phyloP scores from a whole-genome alignment of 1,139 yeast genomes.

The Taphrina communis region DNA sequence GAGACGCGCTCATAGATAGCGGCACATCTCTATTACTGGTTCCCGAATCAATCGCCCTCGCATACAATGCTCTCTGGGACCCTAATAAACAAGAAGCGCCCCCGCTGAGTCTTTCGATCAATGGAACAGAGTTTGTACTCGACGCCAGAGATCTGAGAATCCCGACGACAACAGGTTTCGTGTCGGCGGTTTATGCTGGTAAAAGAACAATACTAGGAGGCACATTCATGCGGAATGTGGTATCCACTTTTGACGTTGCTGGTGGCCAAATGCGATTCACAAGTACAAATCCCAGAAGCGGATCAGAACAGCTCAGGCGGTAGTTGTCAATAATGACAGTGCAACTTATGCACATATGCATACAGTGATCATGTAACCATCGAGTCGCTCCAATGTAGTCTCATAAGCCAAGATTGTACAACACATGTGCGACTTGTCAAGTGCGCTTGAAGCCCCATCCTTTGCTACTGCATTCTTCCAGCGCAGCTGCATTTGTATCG shows the following conservation, averaged over 20 bases:
- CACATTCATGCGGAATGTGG: conserved; percentile 26
- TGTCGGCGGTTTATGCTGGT: conserved; percentile 6
- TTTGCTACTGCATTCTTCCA: too few relatives aligned
- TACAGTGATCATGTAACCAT: too few relatives aligned
- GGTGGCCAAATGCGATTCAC: conserved; percentile 14
- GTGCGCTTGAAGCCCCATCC: too few relatives aligned
- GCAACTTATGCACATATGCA: not conserved
- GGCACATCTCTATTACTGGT: conserved; percentile 25
- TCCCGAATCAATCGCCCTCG: conserved; percentile 14
- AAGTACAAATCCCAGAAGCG: conserved; percentile 18
- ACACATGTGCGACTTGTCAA: too few relatives aligned
- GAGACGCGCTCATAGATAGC: conserved; percentile 19
- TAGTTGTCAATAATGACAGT: too few relatives aligned
- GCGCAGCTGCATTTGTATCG: too few relatives aligned
- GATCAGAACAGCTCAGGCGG: not conserved
- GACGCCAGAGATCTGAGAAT: conserved; percentile 9
- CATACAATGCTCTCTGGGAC: conserved; percentile 27
- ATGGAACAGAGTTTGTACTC: conserved; percentile 14
- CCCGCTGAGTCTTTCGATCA: conserved; percentile 25
- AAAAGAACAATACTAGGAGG: conserved; percentile 13
- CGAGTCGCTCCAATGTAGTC: too few relatives aligned
- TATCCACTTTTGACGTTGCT: conserved; percentile 17
- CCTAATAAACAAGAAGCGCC: conserved; percentile 30
- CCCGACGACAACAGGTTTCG: conserved; percentile 7
- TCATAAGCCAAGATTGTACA: too few relatives aligned